Conservation (phyloP, 1,284 basidiomycete genomes). For the Vanrija sp. region DNA sequence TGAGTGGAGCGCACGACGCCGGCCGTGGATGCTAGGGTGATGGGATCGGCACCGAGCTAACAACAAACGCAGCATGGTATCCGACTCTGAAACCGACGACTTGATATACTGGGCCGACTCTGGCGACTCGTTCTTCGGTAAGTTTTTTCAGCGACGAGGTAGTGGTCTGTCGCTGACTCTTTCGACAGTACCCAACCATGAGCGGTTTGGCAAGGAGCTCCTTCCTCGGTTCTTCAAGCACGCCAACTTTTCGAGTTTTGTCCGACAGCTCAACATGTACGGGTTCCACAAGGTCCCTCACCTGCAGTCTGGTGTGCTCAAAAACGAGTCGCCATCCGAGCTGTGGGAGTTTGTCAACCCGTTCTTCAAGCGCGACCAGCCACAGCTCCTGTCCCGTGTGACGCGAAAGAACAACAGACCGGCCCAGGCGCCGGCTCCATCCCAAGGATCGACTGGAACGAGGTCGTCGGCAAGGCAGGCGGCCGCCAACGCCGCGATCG, state of each 20-base stretch:
- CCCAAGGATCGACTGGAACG: constrained; percentile 20
- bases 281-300: constrained; percentile 95
- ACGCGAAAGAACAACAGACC: constrained; percentile 64
- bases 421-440: constrained; percentile 9
- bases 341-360: constrained; percentile 92
- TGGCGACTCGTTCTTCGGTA: constrained; percentile 87
- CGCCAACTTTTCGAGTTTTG: constrained; percentile 88
- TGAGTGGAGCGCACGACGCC: constrained; percentile 49
- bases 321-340: constrained; percentile 74
- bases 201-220: constrained; percentile 84
- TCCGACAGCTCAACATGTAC: constrained; percentile 96
- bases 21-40: background rate
- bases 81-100: constrained; percentile 72
- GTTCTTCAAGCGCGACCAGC: constrained; percentile 83
- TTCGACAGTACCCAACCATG: constrained; percentile 77
- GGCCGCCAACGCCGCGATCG: constrained; percentile 9
- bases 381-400: constrained; percentile 84
- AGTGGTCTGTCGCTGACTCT: background rate
- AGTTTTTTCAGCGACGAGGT: constrained; percentile 28
- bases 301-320: constrained; percentile 87
- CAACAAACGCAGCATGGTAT: constrained; percentile 68
- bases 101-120: constrained; percentile 85
- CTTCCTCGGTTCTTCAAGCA: constrained; percentile 95
- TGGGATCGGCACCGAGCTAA: background rate
- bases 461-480: constrained; percentile 33